Evolutionary conservation across 805 yeast species (phyloP), one percentile per base, ranked within the genome.

Genomic region (Zygotorulaspora sp.): DNA sequence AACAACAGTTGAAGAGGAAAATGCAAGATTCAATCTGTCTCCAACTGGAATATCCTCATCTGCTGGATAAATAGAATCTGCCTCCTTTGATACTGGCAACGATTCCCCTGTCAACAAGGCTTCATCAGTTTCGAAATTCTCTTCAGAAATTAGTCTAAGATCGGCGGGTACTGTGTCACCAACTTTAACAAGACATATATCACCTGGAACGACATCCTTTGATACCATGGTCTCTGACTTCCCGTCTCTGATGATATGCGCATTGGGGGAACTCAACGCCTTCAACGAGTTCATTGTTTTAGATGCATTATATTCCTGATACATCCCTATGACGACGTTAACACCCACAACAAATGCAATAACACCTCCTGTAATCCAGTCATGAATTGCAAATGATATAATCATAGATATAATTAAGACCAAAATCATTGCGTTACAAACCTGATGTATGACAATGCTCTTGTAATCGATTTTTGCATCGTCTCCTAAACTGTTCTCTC

Each of bases 161-260:
- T 92, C 99, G 0, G 98, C 98, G 1, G 99, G 98, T 32, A 92
- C 78, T 41, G 96, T 75, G 64, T 92, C 99, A 49, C 99, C 99
- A 32, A 88, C 92, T 34, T 81, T 66, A 48, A 92, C 83, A 48
- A 80, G 80, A 33, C 90, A 92, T 50, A 92, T 63, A 61, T 92
- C 99, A 43, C 99, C 99, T 2, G 97, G 97, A 9, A 92, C 99
- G 40, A 92, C 74, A 28, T 76, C 75, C 1, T 87, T 75, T 0
- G 97, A 96, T 41, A 85, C 66, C 3, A 86, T 85, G 4, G 80
- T 76, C 38, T 80, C 80, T 9, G 84, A 75, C 34, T 74, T 70
- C 14, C 87, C 87, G 51, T 77, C 78, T 61, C 99, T 74, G 7
- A 94, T 78, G 32, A 92, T 74, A 51, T 87, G 88, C 9, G 97